phyloP scores from a whole-genome alignment of 108 stramenopile genomes.

The Skeletonema potamos region DNA sequence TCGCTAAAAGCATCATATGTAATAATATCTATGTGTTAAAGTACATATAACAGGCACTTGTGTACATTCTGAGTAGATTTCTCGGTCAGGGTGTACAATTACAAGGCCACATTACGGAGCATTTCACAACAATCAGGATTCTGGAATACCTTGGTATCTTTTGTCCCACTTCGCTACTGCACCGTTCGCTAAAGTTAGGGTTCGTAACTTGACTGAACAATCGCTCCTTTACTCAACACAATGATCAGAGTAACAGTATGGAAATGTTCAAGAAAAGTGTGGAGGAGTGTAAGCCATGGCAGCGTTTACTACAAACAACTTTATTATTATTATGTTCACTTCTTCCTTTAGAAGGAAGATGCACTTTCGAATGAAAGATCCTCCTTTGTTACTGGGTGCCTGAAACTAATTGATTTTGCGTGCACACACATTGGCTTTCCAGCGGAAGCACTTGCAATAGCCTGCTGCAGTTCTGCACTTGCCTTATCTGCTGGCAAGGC shows the following conservation, averaged over 20 bases:
- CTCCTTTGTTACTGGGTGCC: slow-evolving; percentile 69
- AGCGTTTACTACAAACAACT: not conserved
- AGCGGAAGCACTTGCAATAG: slow-evolving; percentile 41
- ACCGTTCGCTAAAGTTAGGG: too few species aligned
- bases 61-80: too few species aligned
- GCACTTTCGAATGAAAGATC: slow-evolving; percentile 50
- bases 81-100: too few species aligned
- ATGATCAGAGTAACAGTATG: too few species aligned
- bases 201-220: too few species aligned
- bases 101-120: too few species aligned
- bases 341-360: slow-evolving; percentile 54
- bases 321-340: slow-evolving; percentile 1
- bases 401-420: slow-evolving; percentile 80
- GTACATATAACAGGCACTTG: not conserved
- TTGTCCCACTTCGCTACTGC: too few species aligned
- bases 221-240: too few species aligned
- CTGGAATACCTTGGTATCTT: too few species aligned
- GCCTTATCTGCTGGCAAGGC: slow-evolving; percentile 60
- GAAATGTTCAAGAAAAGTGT: too few species aligned
- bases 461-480: slow-evolving; percentile 53
- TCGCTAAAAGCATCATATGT: slow-evolving; percentile 1
- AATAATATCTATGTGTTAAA: not conserved
- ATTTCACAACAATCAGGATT: too few species aligned
- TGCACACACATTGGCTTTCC: slow-evolving; percentile 64
- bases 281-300: too few species aligned